phyloP scores from a whole-genome alignment of 2,329 filamentous ascomycete genomes.

The Claviceps sorghi region DNA sequence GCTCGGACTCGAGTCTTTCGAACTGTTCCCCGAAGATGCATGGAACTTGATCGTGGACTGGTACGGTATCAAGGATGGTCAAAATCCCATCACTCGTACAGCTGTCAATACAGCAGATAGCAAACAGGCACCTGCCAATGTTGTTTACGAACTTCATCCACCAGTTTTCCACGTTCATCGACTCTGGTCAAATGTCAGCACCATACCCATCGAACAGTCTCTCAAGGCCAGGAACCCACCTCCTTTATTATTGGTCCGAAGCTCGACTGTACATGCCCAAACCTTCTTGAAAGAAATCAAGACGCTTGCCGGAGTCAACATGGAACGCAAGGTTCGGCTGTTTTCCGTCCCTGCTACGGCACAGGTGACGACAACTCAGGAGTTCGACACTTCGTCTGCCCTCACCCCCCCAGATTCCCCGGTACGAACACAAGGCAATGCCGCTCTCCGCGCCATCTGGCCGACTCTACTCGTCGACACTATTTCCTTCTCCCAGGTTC shows the following conservation, averaged over 20 bases:
- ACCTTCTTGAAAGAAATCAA: slow-evolving; percentile 68
- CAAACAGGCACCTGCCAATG: slow-evolving; percentile 33
- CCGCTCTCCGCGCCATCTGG: slow-evolving; percentile 21
- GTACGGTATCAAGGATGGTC: slow-evolving; percentile 62
- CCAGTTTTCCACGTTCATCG: slow-evolving; percentile 76
- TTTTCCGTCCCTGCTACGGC: slow-evolving; percentile 46
- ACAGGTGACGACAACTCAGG: slow-evolving; percentile 18
- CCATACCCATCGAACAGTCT: slow-evolving; percentile 40
- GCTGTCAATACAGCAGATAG: slow-evolving; percentile 57
- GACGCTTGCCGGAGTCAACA: slow-evolving; percentile 47
- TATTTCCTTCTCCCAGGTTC: slow-evolving; percentile 35
- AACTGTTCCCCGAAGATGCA: slow-evolving; percentile 61
- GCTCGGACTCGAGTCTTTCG: slow-evolving; percentile 54
- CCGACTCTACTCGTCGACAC: slow-evolving; percentile 30
- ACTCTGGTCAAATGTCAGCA: slow-evolving; percentile 47
- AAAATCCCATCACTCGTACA: slow-evolving; percentile 57
- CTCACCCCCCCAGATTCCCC: slow-evolving; percentile 29
- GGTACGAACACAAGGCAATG: slow-evolving; percentile 12
- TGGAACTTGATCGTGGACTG: slow-evolving; percentile 71
- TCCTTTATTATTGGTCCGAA: slow-evolving; percentile 54
- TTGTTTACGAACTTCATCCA: slow-evolving; percentile 72
- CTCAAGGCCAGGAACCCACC: slow-evolving; percentile 46
- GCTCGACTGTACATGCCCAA: slow-evolving; percentile 53
- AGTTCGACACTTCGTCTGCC: slow-evolving; percentile 20
- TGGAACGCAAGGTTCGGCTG: slow-evolving; percentile 59